Evolutionary conservation across 2,329 filamentous ascomycete genomes (phyloP), one percentile per base, ranked within the genome.

Genomic region (Sclerotinia spermophila): DNA sequence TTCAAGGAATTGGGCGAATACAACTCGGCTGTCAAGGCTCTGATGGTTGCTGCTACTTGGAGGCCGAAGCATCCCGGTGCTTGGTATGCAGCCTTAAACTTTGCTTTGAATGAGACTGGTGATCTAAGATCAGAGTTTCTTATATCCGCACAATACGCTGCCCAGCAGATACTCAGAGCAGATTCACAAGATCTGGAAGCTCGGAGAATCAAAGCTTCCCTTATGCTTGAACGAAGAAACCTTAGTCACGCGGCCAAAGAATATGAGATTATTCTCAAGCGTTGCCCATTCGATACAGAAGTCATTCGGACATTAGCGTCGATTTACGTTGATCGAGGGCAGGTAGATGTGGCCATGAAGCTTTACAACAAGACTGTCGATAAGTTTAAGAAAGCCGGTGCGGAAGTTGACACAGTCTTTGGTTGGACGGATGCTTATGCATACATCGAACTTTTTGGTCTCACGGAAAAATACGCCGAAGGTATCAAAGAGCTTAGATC

Each of bases 371-470:
- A 76, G 33, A 77, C 74, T 44, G 79, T 82, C 53, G 73, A 73
- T 17, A 74, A 78, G 59, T 76, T 76, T 56, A 77, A 72, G 61
- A 65, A 70, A 19, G 40, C 67, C 15, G 55, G 69, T 27, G 66
- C 71, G 40, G 70, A 74, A 10, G 40, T 61, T 1, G 72, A 72
- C 2, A 55, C 56, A 13, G 55, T 42, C 3, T 77, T 79, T 70
- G 72, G 69, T 19, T 99, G 95, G 95, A 89, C 91, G 68, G 92
- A 98, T 79, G 84, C 96, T 56, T 92, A 93, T 72, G 91, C 94
- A 68, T 97, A 96, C 75, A 86, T 93, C 53, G 93, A 97, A 77
- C 85, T 98, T 27, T 89, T 94, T 72, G 87, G 89, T 40, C 87
- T 89, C 62, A 81, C 88, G 15, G 85, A 86, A 51, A 84, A 87